phyloP scores from a whole-genome alignment of 2,329 filamentous ascomycete genomes.

The Malbranchea cinnamomea region DNA sequence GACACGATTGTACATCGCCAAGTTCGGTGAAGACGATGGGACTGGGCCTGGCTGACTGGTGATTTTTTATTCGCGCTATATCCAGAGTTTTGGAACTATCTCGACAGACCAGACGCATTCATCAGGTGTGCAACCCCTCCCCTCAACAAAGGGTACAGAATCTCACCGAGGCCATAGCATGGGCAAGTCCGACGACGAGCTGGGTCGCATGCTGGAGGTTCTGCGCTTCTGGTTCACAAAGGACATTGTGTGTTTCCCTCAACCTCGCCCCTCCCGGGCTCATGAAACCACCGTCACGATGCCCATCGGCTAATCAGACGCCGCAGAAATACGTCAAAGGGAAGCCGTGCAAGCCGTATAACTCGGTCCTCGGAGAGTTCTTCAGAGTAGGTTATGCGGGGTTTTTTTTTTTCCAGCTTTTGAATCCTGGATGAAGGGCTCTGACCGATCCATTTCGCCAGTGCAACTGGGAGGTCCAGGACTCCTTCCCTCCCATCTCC shows the following conservation, averaged over 20 bases:
- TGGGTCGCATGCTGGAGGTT: constrained; percentile 90
- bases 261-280: background rate
- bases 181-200: constrained; percentile 76
- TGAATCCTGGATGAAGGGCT: constrained; percentile 2
- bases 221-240: constrained; percentile 98
- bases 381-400: constrained; percentile 55
- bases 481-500: constrained; percentile 52
- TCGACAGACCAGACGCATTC: constrained; percentile 89
- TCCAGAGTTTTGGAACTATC: constrained; percentile 92
- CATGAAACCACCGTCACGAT: too few species aligned
- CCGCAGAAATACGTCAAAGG: constrained; percentile 87
- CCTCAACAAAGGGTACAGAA: constrained; percentile 4
- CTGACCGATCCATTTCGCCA: constrained; percentile 25
- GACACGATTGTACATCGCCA: background rate
- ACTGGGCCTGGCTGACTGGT: constrained; percentile 2
- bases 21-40: too few species aligned
- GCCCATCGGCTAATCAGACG: constrained; percentile 12
- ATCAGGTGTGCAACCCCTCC: constrained; percentile 34
- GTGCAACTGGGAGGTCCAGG: constrained; percentile 91
- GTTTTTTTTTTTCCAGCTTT: background rate
- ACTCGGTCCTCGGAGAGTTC: constrained; percentile 92
- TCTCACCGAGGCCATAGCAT: constrained; percentile 38
- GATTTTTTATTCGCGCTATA: background rate
- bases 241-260: constrained; percentile 48
- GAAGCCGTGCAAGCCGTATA: constrained; percentile 97